Evolutionary conservation across 225 moss, liverwort and hornwort genomes (phyloP), one percentile per base, ranked within the genome.

Genomic region (Marchantia paleacea): DNA sequence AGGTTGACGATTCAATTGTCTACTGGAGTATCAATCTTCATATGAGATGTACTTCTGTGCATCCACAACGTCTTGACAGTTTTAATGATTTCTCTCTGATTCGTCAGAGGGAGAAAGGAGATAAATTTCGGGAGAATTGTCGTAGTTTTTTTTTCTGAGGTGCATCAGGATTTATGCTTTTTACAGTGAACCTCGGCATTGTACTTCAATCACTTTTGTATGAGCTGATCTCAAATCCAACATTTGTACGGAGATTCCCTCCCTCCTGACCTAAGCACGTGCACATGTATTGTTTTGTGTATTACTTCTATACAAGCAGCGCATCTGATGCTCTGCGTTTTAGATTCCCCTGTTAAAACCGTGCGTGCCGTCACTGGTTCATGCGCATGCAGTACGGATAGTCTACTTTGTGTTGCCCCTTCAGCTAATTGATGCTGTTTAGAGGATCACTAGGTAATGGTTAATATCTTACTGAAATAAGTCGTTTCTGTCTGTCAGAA

Each of bases 401-500:
- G 11, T 22, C 71, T 49, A 50, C 51, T 51, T 24, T 7, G 19
- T 51, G 20, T 52, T 39, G 50, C 51, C 52, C 50, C 0, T 15
- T 70, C 5, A 14, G 1, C 20, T n/a, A 11, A 70, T 70, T 70
- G 48, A 13, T 30, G 47, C 47, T 15, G 15, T 20, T 10, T 11
- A 50, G 1, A 51, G 12, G 7, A 51, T 0, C 48, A n/a, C 10
- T 10, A 3, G 8, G 50, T 51, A 19, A 31, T 16, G 28, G n/a
- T 66, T 25, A 66, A 11, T 63, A 65, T 65, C 25, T 8, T 65
- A 28, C 48, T 19, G 71, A 48, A 19, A 39, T 20, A 53, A 15
- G 52, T 73, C 31, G 48, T 22, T 11, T 79, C 64, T 28, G 22
- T 69, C 52, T 12, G 68, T 24, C 90, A 97, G 94, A 82, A 91